Conservation (phyloP, 495 filamentous ascomycete species). For the Pyrenula massariospora region DNA sequence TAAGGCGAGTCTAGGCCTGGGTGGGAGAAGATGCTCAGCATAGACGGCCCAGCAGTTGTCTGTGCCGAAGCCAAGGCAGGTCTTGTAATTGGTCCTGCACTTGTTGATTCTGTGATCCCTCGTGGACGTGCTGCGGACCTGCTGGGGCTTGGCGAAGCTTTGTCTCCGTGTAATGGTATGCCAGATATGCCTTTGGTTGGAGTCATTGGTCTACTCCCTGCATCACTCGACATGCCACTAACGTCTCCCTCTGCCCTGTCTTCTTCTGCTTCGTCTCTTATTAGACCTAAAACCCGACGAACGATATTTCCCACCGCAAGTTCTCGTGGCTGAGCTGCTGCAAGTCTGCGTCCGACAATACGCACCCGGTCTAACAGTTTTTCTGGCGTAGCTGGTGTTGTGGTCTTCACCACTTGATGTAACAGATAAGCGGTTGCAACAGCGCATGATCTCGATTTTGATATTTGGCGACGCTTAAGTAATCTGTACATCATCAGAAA, state of each 20-base stretch:
- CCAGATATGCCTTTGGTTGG: background rate
- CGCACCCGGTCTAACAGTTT: slow-evolving; percentile 65
- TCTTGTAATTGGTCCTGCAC: slow-evolving; percentile 23
- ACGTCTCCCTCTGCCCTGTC: slow-evolving; percentile 56
- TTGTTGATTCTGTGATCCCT: background rate
- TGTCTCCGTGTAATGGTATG: background rate
- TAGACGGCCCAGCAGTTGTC: slow-evolving; percentile 51
- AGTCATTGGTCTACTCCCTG: slow-evolving; percentile 8
- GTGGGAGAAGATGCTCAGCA: slow-evolving; percentile 74
- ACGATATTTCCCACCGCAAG: slow-evolving; percentile 91
- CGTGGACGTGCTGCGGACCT: background rate
- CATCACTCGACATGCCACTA: slow-evolving; percentile 37
- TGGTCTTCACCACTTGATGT: slow-evolving; percentile 65
- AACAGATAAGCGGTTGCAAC: slow-evolving; percentile 82
- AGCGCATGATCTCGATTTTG: slow-evolving; percentile 75
- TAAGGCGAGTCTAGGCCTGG: slow-evolving; percentile 33
- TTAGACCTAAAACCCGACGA: slow-evolving; percentile 74
- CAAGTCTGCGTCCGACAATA: slow-evolving; percentile 59
- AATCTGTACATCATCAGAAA: slow-evolving; percentile 38
- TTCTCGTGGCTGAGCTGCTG: slow-evolving; percentile 74
- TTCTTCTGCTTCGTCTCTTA: slow-evolving; percentile 82
- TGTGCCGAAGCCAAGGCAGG: slow-evolving; percentile 41
- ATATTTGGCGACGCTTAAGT: slow-evolving; percentile 81
- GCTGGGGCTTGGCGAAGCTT: background rate
- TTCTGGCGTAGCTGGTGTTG: slow-evolving; percentile 23